These are phyloP conservation scores for Sclerotinia spermophila DNA, from an alignment of 2,329 filamentous ascomycete species.

Conservation along the genomic window DNA sequence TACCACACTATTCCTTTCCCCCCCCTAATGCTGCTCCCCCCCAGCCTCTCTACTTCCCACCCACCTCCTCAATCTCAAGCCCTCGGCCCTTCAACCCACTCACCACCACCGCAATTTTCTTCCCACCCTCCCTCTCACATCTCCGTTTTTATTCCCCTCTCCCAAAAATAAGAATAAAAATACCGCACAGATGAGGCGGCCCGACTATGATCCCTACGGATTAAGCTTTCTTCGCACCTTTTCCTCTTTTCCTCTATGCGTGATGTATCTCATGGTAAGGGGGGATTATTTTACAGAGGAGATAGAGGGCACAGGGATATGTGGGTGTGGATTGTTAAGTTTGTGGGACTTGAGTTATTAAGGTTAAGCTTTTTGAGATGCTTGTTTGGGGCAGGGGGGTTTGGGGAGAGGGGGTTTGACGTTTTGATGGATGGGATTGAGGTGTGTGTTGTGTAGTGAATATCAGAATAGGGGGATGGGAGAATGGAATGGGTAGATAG, in stretches of 20 bases:
- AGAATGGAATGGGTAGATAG: too few species aligned
- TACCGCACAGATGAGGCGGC: background rate
- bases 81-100: background rate
- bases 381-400: background rate
- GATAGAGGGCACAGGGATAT: too few species aligned
- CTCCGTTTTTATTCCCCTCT: background rate
- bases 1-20: background rate
- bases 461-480: background rate
- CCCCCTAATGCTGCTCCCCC: too few species aligned
- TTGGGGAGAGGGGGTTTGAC: background rate
- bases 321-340: background rate
- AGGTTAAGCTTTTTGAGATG: conserved; percentile 9
- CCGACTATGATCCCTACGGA: background rate
- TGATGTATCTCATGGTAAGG: too few species aligned
- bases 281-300: too few species aligned
- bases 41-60: too few species aligned
- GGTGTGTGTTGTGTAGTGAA: background rate
- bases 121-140: background rate
- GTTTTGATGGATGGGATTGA: background rate
- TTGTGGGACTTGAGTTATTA: background rate
- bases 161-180: background rate
- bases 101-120: background rate
- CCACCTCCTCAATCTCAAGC: background rate
- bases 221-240: too few species aligned
- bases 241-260: background rate